Conservation (phyloP, 2,329 filamentous ascomycete genomes). For the Rhexocercosporidium sp. region DNA sequence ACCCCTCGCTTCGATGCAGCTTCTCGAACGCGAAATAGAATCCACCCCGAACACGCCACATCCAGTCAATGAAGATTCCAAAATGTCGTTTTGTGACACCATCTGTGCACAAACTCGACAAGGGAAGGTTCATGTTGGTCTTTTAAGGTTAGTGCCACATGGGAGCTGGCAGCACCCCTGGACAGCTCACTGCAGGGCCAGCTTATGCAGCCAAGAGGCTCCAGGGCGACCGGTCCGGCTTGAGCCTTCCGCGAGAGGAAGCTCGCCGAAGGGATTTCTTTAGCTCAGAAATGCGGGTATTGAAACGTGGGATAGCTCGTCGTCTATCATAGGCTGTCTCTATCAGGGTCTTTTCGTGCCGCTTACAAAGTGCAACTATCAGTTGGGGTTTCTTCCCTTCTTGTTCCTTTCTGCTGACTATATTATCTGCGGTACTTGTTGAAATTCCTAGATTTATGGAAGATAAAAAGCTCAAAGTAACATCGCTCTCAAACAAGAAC, state of each 20-base stretch:
- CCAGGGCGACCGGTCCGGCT: not conserved
- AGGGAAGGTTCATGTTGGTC: not conserved
- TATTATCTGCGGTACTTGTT: no score
- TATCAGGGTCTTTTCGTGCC: no score
- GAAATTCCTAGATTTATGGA: no score
- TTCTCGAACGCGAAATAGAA: not conserved
- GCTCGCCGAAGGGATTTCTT: not conserved
- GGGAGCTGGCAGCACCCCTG: not conserved
- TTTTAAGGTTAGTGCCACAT: not conserved
- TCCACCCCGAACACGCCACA: not conserved
- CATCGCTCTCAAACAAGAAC: not conserved
- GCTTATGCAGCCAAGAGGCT: not conserved
- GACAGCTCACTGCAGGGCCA: not conserved
- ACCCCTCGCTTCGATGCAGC: not conserved
- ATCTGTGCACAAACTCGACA: conserved; percentile 8
- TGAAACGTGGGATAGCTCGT: not conserved
- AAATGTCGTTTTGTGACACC: not conserved
- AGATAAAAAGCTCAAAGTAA: no score
- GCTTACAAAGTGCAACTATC: no score
- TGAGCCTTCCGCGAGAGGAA: not conserved
- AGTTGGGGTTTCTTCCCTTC: no score
- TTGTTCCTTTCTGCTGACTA: no score
- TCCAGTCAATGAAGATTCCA: not conserved
- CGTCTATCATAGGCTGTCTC: no score
- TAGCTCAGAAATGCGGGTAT: not conserved